Evolutionary conservation across 495 filamentous ascomycete genomes (phyloP), one percentile per base, ranked within the genome.

Genomic region (Aspergillus indologenus): DNA sequence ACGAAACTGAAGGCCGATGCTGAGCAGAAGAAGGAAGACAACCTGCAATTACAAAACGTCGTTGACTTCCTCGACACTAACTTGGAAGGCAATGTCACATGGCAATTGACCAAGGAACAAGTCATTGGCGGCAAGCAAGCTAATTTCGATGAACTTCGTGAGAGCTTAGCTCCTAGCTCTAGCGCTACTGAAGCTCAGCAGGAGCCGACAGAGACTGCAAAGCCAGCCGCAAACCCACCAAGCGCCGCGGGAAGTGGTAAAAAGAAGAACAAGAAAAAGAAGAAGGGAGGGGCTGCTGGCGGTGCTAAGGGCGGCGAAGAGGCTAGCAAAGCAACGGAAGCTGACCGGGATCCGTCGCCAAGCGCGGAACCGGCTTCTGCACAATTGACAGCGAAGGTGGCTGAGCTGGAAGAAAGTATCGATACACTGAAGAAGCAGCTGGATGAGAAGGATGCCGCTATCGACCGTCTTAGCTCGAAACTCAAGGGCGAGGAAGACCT

Each of bases 221-320:
- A 56, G 12, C 64, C 65, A 23, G 45, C 70, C 22, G 58, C 68
- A 24, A 67, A 65, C 20, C 59, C 68, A 3, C n/a, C 61, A 42
- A 47, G 61, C 52, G 47, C 63, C 53, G 63, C 65, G 6, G 67
- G 57, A 5, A 59, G 65, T 26, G 66, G 64, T 70, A 94, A 91
- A 77, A 96, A 90, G 67, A 94, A 89, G 49, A 90, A 86, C 53
- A 94, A 93, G 70, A 96, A 93, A 79, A 96, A 94, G 81, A 96
- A 91, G 79, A 40, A 40, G 34, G 34, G 34, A 4, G 34, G 34
- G n/a, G n/a, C n/a, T 40, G 34, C 34, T 15, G 34, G 34, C 34
- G 86, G 84, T 43, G 83, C 80, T 17, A 85, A 83, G 52, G 77
- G 71, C 47, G 54, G 70, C 5, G 66, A 75, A n/a, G 75, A 81